phyloP scores from a whole-genome alignment of 2,329 filamentous ascomycete species.

The Shiraia sp. region DNA sequence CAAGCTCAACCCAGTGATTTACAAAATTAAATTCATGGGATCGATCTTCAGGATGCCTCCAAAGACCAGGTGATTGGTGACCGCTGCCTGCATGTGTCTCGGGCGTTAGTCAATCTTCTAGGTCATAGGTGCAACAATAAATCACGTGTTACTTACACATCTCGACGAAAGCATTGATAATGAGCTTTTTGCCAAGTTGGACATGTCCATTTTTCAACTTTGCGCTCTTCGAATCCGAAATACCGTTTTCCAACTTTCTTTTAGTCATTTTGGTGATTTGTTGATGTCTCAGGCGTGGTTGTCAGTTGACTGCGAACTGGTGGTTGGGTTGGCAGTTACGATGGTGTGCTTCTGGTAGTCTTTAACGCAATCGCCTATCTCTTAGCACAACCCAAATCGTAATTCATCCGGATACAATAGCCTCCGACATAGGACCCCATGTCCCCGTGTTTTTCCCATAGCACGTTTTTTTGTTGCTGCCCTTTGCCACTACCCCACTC shows the following conservation, averaged over 20 bases:
- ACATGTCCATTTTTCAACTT: conserved; percentile 10
- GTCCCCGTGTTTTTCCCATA: conserved; percentile 4
- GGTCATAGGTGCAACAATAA: not conserved
- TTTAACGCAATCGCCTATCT: conserved; percentile 35
- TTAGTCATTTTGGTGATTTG: conserved; percentile 13
- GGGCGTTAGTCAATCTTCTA: not conserved
- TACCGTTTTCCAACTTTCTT: conserved; percentile 9
- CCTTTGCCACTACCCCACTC: conserved; percentile 7
- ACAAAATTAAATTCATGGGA: conserved; percentile 59
- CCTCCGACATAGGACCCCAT: conserved; percentile 14
- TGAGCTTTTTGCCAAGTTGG: conserved; percentile 38
- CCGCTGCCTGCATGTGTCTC: conserved; percentile 13
- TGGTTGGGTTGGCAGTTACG: conserved; percentile 19
- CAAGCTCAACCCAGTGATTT: conserved; percentile 44
- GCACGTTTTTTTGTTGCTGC: conserved; percentile 4
- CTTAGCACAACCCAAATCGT: conserved; percentile 7
- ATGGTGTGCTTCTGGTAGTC: conserved; percentile 32
- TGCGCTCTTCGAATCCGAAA: not conserved
- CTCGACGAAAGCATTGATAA: conserved; percentile 51
- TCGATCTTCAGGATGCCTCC: conserved; percentile 67
- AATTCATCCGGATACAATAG: no score
- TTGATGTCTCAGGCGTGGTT: conserved; percentile 5
- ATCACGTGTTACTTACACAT: conserved; percentile 41
- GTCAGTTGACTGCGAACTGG: conserved; percentile 25
- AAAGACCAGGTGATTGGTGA: conserved; percentile 57